Evolutionary conservation across 495 filamentous ascomycete species (phyloP).

Genomic region (Friedmanniomyces simplex): DNA sequence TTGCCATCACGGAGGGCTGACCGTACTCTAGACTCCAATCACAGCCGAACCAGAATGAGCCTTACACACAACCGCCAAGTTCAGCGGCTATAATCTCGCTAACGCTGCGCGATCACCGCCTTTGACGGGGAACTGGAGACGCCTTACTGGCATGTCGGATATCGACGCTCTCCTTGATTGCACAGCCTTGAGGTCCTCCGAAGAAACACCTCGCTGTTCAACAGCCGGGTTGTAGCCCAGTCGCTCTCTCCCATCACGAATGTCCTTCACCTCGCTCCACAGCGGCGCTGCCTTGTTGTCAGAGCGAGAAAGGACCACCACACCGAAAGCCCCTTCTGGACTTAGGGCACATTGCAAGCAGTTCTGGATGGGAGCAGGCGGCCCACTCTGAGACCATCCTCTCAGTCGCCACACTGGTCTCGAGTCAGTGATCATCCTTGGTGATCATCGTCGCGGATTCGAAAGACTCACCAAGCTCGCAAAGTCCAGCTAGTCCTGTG

Average conservation of each 20-base stretch:
- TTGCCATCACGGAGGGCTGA: no score
- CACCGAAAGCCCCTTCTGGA: neutral
- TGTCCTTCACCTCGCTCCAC: constrained; percentile 9
- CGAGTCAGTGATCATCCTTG: neutral
- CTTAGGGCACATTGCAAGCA: neutral
- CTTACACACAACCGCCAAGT: no score
- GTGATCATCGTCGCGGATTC: neutral
- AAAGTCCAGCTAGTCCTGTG: neutral
- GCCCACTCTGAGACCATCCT: neutral
- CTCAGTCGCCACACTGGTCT: neutral
- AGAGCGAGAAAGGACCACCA: neutral
- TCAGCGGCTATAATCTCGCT: constrained; percentile 10
- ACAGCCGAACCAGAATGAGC: no score
- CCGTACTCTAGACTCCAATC: no score
- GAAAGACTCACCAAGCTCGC: neutral
- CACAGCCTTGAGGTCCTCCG: constrained; percentile 14
- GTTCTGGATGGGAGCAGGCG: neutral
- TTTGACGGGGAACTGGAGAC: constrained; percentile 3
- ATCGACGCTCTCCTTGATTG: neutral
- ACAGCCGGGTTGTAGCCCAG: constrained; percentile 17
- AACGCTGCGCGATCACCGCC: constrained; percentile 17
- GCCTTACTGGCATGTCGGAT: neutral
- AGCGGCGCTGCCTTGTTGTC: constrained; percentile 7
- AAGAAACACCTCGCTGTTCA: constrained; percentile 5
- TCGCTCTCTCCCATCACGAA: constrained; percentile 12